Evolutionary conservation across 1,284 basidiomycete genomes (phyloP).

Genomic region (Neotropicomus parvogracilis): DNA sequence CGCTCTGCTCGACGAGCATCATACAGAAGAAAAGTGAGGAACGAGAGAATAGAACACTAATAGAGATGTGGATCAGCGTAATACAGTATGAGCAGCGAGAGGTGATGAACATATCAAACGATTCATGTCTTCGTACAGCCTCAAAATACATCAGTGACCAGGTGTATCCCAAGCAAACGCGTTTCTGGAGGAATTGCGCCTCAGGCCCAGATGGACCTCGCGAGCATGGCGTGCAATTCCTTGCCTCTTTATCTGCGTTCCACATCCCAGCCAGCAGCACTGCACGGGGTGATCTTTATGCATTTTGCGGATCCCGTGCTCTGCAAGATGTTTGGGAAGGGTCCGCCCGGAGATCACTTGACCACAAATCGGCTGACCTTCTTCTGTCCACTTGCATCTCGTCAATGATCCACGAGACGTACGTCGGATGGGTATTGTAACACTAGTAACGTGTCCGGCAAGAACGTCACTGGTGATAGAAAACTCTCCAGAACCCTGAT

Average conservation of each 20-base stretch:
- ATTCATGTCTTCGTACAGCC: neutral
- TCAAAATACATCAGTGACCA: neutral
- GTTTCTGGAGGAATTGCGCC: constrained; percentile 3
- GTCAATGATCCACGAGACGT: neutral
- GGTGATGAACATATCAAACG: neutral
- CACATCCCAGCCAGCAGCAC: constrained; percentile 21
- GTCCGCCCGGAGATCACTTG: neutral
- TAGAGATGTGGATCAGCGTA: neutral
- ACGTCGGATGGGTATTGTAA: neutral
- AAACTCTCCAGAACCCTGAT: neutral
- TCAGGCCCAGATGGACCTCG: constrained; percentile 18
- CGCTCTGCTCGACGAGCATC: neutral
- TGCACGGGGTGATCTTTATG: neutral
- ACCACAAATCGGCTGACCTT: constrained; percentile 5
- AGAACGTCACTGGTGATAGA: neutral
- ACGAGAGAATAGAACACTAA: neutral
- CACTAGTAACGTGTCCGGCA: neutral
- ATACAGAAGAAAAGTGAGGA: neutral
- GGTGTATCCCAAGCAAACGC: neutral
- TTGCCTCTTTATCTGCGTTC: neutral
- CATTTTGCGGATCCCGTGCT: constrained; percentile 16
- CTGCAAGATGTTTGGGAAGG: constrained; percentile 14
- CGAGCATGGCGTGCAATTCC: constrained; percentile 12
- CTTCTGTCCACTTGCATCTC: constrained; percentile 11
- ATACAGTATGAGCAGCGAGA: no score